phyloP scores from a whole-genome alignment of 2,329 filamentous ascomycete species.

The Xenoacremonium recifei region DNA sequence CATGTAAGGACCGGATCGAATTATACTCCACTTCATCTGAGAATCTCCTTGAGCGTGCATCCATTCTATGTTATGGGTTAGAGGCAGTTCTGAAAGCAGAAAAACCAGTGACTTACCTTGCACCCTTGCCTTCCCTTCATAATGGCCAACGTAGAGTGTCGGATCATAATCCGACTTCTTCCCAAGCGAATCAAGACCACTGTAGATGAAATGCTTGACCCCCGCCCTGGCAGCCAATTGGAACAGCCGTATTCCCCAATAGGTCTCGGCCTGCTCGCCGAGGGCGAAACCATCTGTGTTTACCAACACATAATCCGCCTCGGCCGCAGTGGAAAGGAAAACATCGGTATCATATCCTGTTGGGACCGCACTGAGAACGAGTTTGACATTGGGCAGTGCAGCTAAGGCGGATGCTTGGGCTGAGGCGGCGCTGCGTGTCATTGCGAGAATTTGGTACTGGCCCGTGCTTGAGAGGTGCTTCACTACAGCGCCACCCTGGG shows the following conservation, averaged over 20 bases:
- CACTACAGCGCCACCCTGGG: not conserved
- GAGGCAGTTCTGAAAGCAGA: not conserved
- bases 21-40: not conserved
- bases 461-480: not conserved
- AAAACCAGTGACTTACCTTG: conserved; percentile 1
- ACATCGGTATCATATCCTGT: conserved; percentile 1
- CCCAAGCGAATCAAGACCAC: conserved; percentile 1
- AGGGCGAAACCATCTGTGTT: conserved; percentile 2
- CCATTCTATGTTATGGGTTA: too few species aligned
- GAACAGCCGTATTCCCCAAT: conserved; percentile 1
- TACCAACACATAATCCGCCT: not conserved
- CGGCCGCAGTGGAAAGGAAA: conserved; percentile 1
- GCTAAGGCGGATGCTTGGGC: not conserved
- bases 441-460: conserved; percentile 2
- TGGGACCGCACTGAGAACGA: not conserved
- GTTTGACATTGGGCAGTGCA: conserved; percentile 2
- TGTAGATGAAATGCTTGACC: conserved; percentile 1
- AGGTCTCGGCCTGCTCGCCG: conserved; percentile 2
- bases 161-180: not conserved
- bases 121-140: conserved; percentile 4
- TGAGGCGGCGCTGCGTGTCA: conserved; percentile 1
- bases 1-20: not conserved
- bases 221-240: conserved; percentile 1
- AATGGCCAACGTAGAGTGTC: conserved; percentile 3
- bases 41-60: not conserved